phyloP scores from a whole-genome alignment of 371 early-diverging fungal genomes.

The Syncephalastrum racemosum region DNA sequence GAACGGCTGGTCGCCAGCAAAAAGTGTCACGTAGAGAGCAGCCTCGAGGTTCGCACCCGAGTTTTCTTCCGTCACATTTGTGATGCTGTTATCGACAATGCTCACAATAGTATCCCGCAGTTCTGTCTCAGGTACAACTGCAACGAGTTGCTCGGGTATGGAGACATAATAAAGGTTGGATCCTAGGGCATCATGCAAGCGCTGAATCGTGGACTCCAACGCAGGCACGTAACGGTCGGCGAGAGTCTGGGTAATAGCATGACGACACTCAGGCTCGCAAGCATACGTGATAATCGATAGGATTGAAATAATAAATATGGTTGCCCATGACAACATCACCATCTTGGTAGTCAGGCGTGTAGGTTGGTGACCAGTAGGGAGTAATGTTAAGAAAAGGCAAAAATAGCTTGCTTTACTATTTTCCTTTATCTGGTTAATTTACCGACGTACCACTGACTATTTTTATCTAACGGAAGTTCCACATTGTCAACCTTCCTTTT shows the following conservation, averaged over 20 bases:
- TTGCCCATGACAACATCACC: too few relatives aligned
- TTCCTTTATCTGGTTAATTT: too few relatives aligned
- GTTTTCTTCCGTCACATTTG: constrained; percentile 14
- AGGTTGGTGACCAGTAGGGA: too few relatives aligned
- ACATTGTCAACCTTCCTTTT: too few relatives aligned
- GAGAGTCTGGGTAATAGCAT: constrained; percentile 54
- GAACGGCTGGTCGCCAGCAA: constrained; percentile 58
- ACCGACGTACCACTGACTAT: too few relatives aligned
- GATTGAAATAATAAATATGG: too few relatives aligned
- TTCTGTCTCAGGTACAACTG: constrained; percentile 30
- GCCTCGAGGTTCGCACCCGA: constrained; percentile 30
- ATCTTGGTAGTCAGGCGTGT: too few relatives aligned
- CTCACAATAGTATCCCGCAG: constrained; percentile 26
- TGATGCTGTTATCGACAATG: constrained; percentile 9
- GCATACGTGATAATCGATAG: constrained; percentile 14
- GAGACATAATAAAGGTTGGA: constrained; percentile 26
- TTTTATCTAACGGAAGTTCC: too few relatives aligned
- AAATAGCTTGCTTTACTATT: too few relatives aligned
- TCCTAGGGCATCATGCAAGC: constrained; percentile 29
- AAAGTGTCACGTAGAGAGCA: constrained; percentile 52
- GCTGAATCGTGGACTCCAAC: constrained; percentile 26
- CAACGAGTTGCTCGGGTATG: constrained; percentile 25
- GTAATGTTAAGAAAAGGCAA: too few relatives aligned
- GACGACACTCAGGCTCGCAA: constrained; percentile 59
- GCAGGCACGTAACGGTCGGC: constrained; percentile 49